Conservation (phyloP, 257 asterid genomes). For the Buddleja alternifolia region DNA sequence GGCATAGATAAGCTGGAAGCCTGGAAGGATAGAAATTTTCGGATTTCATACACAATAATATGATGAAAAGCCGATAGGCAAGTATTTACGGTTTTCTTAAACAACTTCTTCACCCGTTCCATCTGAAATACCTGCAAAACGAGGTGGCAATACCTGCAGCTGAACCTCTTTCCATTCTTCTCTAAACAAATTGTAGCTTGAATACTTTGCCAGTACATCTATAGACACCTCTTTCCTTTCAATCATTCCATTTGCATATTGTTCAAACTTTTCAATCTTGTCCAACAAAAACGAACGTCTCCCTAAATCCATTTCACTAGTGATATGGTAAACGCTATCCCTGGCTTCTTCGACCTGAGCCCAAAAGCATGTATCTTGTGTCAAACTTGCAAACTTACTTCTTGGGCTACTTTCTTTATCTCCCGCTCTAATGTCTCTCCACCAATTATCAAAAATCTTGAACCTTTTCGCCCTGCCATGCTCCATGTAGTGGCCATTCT, state of each 20-base stretch:
- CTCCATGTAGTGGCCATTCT: conserved; percentile 70
- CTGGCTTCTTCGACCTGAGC: conserved; percentile 84
- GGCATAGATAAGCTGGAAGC: not conserved
- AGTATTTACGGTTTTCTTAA: conserved; percentile 18
- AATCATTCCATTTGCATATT: conserved; percentile 62
- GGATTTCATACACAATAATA: conserved; percentile 6
- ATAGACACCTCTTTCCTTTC: conserved; percentile 73
- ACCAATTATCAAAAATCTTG: conserved; percentile 82
- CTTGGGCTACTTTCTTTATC: conserved; percentile 52
- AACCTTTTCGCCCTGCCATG: conserved; percentile 78
- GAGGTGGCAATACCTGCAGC: conserved; percentile 45
- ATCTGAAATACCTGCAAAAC: conserved; percentile 45
- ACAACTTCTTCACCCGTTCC: conserved; percentile 31
- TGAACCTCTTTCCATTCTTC: conserved; percentile 63
- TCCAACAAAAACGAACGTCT: conserved; percentile 36
- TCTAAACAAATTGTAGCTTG: conserved; percentile 71
- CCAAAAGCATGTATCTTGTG: conserved; percentile 95
- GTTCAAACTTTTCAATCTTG: conserved; percentile 57
- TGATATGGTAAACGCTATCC: conserved; percentile 43
- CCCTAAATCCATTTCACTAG: conserved; percentile 53
- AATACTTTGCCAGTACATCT: conserved; percentile 75
- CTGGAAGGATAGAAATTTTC: not conserved
- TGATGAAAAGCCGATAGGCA: conserved; percentile 27
- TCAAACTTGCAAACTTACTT: conserved; percentile 68
- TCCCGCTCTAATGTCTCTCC: conserved; percentile 59